phyloP scores from a whole-genome alignment of 2,329 filamentous ascomycete species.

The Talaromyces pinophilus region DNA sequence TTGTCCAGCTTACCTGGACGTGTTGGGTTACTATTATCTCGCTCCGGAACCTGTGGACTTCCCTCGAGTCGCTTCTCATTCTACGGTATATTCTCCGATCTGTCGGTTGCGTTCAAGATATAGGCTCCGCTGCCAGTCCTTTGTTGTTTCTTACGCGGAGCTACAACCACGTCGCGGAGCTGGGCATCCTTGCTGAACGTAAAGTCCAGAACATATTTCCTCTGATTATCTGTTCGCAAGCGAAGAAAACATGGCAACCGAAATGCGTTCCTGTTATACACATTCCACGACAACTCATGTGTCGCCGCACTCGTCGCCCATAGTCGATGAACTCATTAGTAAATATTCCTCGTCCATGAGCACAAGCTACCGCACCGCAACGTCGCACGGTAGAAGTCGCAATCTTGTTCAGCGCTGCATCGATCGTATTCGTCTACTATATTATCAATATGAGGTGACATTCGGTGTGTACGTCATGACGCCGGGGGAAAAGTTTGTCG shows the following conservation, averaged over 20 bases:
- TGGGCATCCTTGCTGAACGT: neutral
- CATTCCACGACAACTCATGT: slow-evolving; percentile 33
- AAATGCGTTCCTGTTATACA: slow-evolving; percentile 40
- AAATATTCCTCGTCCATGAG: slow-evolving; percentile 37
- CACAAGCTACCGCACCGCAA: slow-evolving; percentile 18
- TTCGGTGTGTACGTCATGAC: slow-evolving; percentile 49
- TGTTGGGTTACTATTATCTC: neutral
- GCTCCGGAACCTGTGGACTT: neutral
- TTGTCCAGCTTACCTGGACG: neutral
- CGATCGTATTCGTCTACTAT: slow-evolving; percentile 43
- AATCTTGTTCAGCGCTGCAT: slow-evolving; percentile 33
- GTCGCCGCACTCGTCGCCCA: slow-evolving; percentile 34
- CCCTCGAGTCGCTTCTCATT: neutral
- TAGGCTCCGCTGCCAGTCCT: neutral
- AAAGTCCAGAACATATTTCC: neutral
- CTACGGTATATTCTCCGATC: neutral
- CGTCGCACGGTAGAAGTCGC: slow-evolving; percentile 26
- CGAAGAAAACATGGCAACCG: slow-evolving; percentile 31
- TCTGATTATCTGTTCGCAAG: neutral
- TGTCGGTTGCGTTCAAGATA: no score
- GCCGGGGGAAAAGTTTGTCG: slow-evolving; percentile 44
- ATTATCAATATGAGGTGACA: slow-evolving; percentile 52
- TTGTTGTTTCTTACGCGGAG: neutral
- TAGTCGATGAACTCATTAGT: slow-evolving; percentile 38
- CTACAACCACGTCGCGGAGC: neutral